These are phyloP conservation scores for Puccinellia tenuiflora DNA, from an alignment of 176 grass and related monocot species.

Conservation along the genomic window DNA sequence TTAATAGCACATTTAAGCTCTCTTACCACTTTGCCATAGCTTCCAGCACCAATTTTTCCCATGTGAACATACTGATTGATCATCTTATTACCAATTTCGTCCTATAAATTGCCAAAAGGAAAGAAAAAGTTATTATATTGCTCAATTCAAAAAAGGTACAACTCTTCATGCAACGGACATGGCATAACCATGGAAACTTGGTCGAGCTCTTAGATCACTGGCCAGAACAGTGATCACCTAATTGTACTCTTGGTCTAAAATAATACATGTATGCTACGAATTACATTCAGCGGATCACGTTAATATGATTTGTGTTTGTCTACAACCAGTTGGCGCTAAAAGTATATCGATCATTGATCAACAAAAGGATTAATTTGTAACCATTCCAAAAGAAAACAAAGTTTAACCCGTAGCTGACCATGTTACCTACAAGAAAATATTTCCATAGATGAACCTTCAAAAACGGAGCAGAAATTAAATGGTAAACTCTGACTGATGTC, in stretches of 20 bases:
- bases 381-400: neutral
- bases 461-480: slow-evolving; percentile 14
- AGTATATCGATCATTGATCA: neutral
- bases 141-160: neutral
- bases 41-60: slow-evolving; percentile 74
- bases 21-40: slow-evolving; percentile 97
- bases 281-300: neutral
- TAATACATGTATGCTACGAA: neutral
- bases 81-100: slow-evolving; percentile 74
- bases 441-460: neutral
- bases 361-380: neutral
- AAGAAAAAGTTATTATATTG: neutral
- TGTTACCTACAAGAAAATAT: neutral
- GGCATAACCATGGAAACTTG: neutral
- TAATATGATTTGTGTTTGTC: neutral
- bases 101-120: slow-evolving; percentile 39
- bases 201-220: neutral
- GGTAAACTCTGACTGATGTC: too few species aligned
- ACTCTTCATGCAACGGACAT: neutral
- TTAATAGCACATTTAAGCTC: slow-evolving; percentile 13
- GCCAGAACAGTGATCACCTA: neutral
- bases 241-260: neutral
- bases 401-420: too few species aligned
- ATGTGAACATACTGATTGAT: slow-evolving; percentile 80
- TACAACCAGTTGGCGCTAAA: neutral